phyloP scores from a whole-genome alignment of 768 basidiomycete genomes.

The Postia placenta region DNA sequence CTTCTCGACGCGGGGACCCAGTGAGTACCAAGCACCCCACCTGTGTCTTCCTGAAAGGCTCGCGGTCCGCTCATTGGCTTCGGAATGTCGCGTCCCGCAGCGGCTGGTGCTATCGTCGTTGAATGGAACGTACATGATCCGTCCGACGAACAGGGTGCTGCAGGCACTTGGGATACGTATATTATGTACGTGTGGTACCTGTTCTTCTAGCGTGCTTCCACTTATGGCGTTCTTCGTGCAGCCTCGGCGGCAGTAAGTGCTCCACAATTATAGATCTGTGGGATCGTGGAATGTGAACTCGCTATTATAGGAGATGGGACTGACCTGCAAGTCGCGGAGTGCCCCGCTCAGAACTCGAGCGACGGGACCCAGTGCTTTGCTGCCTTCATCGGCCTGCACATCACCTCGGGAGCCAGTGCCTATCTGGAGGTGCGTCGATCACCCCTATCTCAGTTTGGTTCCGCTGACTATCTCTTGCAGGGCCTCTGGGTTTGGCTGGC shows the following conservation, averaged over 20 bases:
- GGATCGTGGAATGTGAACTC: neutral
- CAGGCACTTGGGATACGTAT: constrained; percentile 48
- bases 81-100: constrained; percentile 5
- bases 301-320: constrained; percentile 18
- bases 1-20: constrained; percentile 35
- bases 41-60: neutral
- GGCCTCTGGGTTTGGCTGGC: constrained; percentile 71
- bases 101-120: constrained; percentile 56
- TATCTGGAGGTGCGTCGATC: constrained; percentile 48
- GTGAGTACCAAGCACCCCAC: constrained; percentile 14
- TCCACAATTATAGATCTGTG: neutral
- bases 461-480: constrained; percentile 2
- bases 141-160: constrained; percentile 39
- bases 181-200: constrained; percentile 22
- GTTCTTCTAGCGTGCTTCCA: neutral
- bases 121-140: constrained; percentile 49
- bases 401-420: constrained; percentile 35
- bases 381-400: constrained; percentile 61
- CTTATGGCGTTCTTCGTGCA: constrained; percentile 1
- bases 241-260: constrained; percentile 23
- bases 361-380: constrained; percentile 46
- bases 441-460: neutral
- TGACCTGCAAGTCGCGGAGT: constrained; percentile 28
- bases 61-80: neutral
- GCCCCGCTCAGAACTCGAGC: constrained; percentile 23